Evolutionary conservation across 2,329 filamentous ascomycete species (phyloP), one percentile per base, ranked within the genome.

Genomic region (Helminthosporium solani): DNA sequence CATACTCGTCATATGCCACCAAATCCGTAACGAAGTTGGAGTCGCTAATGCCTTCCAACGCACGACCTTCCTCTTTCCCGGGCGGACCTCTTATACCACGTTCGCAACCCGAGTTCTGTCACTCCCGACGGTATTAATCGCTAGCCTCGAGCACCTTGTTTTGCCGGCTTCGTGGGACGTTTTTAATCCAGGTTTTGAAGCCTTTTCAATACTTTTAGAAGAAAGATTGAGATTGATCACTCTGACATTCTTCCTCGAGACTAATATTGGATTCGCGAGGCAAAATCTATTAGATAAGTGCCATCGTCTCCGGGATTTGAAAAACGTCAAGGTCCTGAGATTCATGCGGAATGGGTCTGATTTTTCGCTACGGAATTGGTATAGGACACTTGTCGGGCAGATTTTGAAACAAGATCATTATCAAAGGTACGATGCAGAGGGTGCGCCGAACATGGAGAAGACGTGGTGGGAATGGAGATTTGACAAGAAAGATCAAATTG

Each of bases 381-480:
- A 61, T 35, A 68, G 70, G 37, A 54, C 62, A 1, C 53, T 75
- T 0, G 46, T 73, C n/a, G 69, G 68, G 1, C 49, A 67, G 15
- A 60, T 75, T 4, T 47, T 75, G 49, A 72, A 73, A 42, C 60
- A 66, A 19, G 73, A 75, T 50, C 71, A 73, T 48, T 58, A 61
- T 12, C 61, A 72, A 40, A 56, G 72, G 33, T 75, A 72, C 47
- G 66, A 70, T 40, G 61, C 56, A 1, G 50, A 47, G 2, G 42
- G 38, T 8, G 64, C 63, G 2, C 60, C 64, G 0, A 50, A 57
- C 14, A n/a, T 55, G 3, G 70, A 70, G 42, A 45, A 44, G 12
- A 66, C 59, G 1, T 73, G 71, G 71, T 75, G 71, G 72, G 52
- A 51, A 6, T 74, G 72, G 70, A 23, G 28, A 8, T 70, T 58